Evolutionary conservation across 768 basidiomycete genomes (phyloP).

Genomic region (Lepiota venenata): DNA sequence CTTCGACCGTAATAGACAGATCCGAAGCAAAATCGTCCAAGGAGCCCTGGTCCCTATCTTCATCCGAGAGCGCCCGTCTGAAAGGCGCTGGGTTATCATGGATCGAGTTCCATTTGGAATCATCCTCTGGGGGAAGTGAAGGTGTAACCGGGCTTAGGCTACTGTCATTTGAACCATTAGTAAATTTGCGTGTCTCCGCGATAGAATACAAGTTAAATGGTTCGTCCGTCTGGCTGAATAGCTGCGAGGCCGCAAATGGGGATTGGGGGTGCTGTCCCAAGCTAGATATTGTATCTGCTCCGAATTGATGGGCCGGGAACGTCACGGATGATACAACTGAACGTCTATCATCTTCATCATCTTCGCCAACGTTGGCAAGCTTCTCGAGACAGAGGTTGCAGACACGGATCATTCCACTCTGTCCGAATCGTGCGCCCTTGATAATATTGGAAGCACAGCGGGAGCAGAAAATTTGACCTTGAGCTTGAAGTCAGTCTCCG

Average conservation of each 20-base stretch:
- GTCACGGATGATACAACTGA: constrained; percentile 74
- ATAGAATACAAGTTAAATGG: constrained; percentile 82
- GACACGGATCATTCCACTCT: constrained; percentile 92
- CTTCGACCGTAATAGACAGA: constrained; percentile 29
- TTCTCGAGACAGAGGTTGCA: constrained; percentile 96
- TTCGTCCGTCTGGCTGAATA: constrained; percentile 77
- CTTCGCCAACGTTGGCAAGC: constrained; percentile 81
- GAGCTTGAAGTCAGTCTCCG: background rate
- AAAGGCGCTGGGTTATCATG: constrained; percentile 70
- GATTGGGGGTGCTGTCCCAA: constrained; percentile 60
- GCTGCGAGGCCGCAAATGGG: constrained; percentile 83
- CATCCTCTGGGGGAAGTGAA: constrained; percentile 34
- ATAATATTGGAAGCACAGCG: constrained; percentile 97
- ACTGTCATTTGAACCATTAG: constrained; percentile 52
- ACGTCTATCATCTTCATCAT: constrained; percentile 86
- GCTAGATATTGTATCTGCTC: constrained; percentile 35
- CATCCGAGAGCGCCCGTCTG: constrained; percentile 68
- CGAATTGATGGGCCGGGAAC: constrained; percentile 78
- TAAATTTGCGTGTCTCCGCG: constrained; percentile 63
- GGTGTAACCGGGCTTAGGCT: constrained; percentile 55
- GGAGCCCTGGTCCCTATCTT: constrained; percentile 52
- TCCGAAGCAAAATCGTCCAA: constrained; percentile 33
- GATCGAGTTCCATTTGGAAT: constrained; percentile 43
- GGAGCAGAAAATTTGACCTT: constrained; percentile 96
- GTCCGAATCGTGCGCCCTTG: constrained; percentile 89